Evolutionary conservation across 805 yeast genomes (phyloP).

Genomic region (Wickerhamomyces subpelliculosus): DNA sequence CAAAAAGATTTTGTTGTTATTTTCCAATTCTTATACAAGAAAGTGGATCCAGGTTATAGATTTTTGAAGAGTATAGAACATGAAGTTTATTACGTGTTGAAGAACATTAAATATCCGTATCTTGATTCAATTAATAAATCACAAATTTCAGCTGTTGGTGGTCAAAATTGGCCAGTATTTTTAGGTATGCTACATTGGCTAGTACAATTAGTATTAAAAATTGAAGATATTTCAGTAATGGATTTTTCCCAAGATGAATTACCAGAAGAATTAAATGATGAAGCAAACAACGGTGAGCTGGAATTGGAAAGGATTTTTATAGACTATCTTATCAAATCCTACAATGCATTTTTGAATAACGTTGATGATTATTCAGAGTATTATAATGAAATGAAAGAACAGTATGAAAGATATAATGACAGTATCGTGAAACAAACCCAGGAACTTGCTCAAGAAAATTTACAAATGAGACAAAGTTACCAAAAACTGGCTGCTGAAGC

Average conservation of each 20-base stretch:
- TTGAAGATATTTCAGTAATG: conserved; percentile 23
- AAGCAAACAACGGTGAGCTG: conserved; percentile 27
- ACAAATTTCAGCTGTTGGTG: conserved; percentile 87
- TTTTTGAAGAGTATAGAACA: conserved; percentile 64
- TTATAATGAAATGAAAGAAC: conserved; percentile 47
- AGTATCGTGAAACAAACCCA: conserved; percentile 42
- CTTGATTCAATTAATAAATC: conserved; percentile 74
- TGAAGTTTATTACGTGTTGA: conserved; percentile 65
- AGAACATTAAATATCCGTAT: conserved; percentile 69
- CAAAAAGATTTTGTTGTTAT: conserved; percentile 77
- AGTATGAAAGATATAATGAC: conserved; percentile 44
- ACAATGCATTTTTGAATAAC: conserved; percentile 56
- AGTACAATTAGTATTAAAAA: conserved; percentile 44
- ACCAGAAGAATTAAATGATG: conserved; percentile 16
- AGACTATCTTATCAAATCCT: conserved; percentile 58
- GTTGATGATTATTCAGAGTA: conserved; percentile 55
- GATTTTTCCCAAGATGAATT: conserved; percentile 24
- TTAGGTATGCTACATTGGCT: conserved; percentile 83
- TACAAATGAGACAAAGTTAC: conserved; percentile 30
- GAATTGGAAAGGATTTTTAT: conserved; percentile 41
- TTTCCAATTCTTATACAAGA: conserved; percentile 72
- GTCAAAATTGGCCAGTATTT: conserved; percentile 79
- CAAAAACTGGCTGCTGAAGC: conserved; percentile 37
- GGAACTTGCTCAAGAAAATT: conserved; percentile 34
- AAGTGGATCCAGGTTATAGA: conserved; percentile 72